Evolutionary conservation across 129 eudicot species (phyloP), one percentile per base, ranked within the genome.

Genomic region (Sambucus nigra): DNA sequence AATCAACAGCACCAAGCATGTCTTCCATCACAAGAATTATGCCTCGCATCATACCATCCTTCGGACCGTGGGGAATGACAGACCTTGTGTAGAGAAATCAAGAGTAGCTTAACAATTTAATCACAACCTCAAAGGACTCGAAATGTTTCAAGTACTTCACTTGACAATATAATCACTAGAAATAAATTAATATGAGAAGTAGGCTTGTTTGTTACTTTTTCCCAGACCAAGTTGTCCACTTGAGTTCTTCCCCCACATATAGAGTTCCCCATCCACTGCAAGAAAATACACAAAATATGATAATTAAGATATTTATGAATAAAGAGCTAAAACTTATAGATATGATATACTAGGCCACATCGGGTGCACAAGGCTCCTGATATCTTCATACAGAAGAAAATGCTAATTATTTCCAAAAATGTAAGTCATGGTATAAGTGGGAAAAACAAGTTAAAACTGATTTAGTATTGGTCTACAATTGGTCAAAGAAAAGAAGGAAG

Each of bases 161-260:
- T n/a, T n/a, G n/a, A n/a, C n/a, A n/a, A 17, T 15, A 20, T 31
- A 52, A 41, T 57, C 19, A 27, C 5, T 1, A 48, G 16, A 25
- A 52, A 47, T 41, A 40, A 59, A 64, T 38, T 15, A 54, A 31
- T 13, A 68, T 63, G 54, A 51, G 19, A 14, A 18, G 67, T 32
- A 44, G 8, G 35, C 40, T 38, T 20, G 23, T 7, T 52, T 48
- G 70, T 76, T 82, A 86, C 99, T 91, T 75, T 75, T 91, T 66
- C 99, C 99, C 52, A 85, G 84, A 57, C 99, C 99, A 61, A 91
- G 94, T 64, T 91, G 91, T 54, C 95, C 99, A 60, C 80, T 82
- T 48, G 82, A 57, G 69, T 91, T 91, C 73, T 82, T 91, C 18
- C 99, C 99, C 99, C 99, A 91, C 75, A 70, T 63, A 71, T 86